Evolutionary conservation across 441 rosid species (phyloP).

Genomic region (Pelargonium australe): DNA sequence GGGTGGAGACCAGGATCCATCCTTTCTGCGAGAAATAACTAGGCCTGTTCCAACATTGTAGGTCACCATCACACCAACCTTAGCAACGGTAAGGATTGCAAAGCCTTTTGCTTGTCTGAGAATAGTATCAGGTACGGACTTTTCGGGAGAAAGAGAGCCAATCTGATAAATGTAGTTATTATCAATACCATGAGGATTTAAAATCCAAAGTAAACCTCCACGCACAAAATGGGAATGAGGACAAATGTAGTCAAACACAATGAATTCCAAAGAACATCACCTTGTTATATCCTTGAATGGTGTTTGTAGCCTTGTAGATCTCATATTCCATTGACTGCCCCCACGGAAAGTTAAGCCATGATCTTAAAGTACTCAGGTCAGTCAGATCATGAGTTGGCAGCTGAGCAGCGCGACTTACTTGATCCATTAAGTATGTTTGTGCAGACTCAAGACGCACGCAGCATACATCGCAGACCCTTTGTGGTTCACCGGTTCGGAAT

Average conservation of each 20-base stretch:
- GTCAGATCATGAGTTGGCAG: slow-evolving; percentile 79
- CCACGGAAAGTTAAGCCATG: slow-evolving; percentile 99
- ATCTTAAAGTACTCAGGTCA: slow-evolving; percentile 94
- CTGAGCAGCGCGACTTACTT: slow-evolving; percentile 90
- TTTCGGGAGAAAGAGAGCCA: slow-evolving; percentile 65
- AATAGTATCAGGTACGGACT: slow-evolving; percentile 74
- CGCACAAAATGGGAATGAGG: no score
- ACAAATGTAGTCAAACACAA: no score
- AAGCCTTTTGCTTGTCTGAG: slow-evolving; percentile 84
- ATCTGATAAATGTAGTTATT: slow-evolving; percentile 34
- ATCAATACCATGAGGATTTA: no score
- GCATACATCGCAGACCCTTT: slow-evolving; percentile 93
- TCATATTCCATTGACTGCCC: slow-evolving; percentile 87
- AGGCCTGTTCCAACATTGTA: slow-evolving; percentile 93
- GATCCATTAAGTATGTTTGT: slow-evolving; percentile 91
- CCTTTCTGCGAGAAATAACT: slow-evolving; percentile 74
- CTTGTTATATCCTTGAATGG: slow-evolving; percentile 63
- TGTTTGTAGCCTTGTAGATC: slow-evolving; percentile 83
- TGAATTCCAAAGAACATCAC: slow-evolving; percentile 15
- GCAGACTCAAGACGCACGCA: slow-evolving; percentile 80
- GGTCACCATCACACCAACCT: slow-evolving; percentile 90
- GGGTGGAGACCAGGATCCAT: slow-evolving; percentile 92
- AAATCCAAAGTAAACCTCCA: no score
- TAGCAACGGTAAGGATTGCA: slow-evolving; percentile 74
- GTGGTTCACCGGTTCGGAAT: slow-evolving; percentile 69